phyloP scores from a whole-genome alignment of 2,329 filamentous ascomycete genomes.

The Berkeleyomyces basicola region DNA sequence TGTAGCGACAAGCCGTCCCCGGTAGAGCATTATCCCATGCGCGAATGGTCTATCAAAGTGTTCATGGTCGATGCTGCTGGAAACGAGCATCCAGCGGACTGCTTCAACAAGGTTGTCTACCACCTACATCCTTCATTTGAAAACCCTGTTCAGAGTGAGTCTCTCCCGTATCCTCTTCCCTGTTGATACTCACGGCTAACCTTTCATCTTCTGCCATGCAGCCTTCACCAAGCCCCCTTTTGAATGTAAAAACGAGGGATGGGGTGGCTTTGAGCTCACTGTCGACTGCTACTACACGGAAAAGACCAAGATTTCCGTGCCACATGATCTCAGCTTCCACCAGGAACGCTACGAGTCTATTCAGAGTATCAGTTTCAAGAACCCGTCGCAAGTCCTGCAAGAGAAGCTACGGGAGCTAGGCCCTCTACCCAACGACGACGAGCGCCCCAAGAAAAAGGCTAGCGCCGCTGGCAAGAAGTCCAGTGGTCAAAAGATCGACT shows the following conservation, averaged over 20 bases:
- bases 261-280: constrained; percentile 95
- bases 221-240: constrained; percentile 77
- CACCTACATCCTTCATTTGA: constrained; percentile 89
- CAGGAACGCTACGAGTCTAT: constrained; percentile 65
- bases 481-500: constrained; percentile 59
- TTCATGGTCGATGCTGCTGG: constrained; percentile 73
- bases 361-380: constrained; percentile 74
- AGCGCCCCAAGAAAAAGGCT: constrained; percentile 43
- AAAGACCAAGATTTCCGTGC: constrained; percentile 67
- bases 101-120: constrained; percentile 88
- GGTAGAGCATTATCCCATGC: constrained; percentile 79
- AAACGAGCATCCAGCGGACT: constrained; percentile 62
- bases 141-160: constrained; percentile 68
- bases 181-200: not conserved
- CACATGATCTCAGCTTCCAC: constrained; percentile 86
- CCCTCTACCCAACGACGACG: constrained; percentile 61
- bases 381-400: constrained; percentile 75
- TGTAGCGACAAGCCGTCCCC: constrained; percentile 61
- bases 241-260: constrained; percentile 80
- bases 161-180: not conserved
- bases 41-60: constrained; percentile 78
- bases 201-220: constrained; percentile 21
- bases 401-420: constrained; percentile 68
- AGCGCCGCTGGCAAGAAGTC: constrained; percentile 54
- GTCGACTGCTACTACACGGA: constrained; percentile 71